Conservation (phyloP, 805 yeast genomes). For the Pichia exigua region DNA sequence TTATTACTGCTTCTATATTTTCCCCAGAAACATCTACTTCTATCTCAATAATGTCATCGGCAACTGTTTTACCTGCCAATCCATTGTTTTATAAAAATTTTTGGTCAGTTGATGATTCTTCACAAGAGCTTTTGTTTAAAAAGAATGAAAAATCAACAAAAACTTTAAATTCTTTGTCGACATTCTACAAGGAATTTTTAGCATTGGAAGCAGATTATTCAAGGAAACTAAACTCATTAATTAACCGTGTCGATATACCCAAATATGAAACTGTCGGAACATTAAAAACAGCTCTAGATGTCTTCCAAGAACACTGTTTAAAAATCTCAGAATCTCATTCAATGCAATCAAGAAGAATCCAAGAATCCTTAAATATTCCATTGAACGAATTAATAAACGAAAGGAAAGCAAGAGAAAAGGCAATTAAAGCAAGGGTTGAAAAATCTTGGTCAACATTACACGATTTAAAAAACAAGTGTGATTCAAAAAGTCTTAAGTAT, state of each 20-base stretch:
- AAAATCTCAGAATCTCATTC: constrained; percentile 51
- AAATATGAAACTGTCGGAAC: constrained; percentile 46
- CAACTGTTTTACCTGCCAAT: neutral
- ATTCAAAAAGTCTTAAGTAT: constrained; percentile 39
- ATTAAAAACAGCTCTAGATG: constrained; percentile 50
- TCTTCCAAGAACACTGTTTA: constrained; percentile 49
- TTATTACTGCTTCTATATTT: neutral
- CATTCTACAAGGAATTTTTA: constrained; percentile 46
- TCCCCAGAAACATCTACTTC: neutral
- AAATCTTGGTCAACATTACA: constrained; percentile 7
- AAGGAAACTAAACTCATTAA: constrained; percentile 34
- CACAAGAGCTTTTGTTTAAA: constrained; percentile 45
- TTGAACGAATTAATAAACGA: constrained; percentile 43
- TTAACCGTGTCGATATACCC: constrained; percentile 2
- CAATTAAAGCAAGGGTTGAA: constrained; percentile 48
- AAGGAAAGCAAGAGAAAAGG: constrained; percentile 45
- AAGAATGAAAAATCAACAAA: constrained; percentile 52
- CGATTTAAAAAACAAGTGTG: constrained; percentile 30
- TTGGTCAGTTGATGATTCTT: constrained; percentile 54
- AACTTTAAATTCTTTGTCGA: constrained; percentile 44
- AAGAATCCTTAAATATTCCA: constrained; percentile 44
- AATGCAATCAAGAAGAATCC: constrained; percentile 42
- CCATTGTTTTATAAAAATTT: constrained; percentile 20
- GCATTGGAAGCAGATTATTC: constrained; percentile 70
- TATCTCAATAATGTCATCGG: neutral